Evolutionary conservation across 1,139 yeast species (phyloP).

Genomic region (Yamadazyma triangularis): DNA sequence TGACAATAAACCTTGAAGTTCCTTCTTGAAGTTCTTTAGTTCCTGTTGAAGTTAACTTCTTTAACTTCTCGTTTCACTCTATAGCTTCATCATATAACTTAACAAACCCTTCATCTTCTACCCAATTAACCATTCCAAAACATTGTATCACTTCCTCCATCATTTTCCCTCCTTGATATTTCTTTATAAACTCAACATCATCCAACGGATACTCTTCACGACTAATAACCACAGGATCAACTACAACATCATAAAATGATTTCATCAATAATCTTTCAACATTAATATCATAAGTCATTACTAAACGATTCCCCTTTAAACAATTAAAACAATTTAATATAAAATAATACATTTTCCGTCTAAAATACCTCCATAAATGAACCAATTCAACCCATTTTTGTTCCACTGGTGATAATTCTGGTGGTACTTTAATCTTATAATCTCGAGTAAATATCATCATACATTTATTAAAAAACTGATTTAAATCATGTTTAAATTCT

Average conservation of each 20-base stretch:
- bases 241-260: conserved; percentile 29
- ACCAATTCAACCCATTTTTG: conserved; percentile 19
- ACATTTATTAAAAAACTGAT: conserved; percentile 21
- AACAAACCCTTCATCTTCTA: no score
- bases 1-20: no score
- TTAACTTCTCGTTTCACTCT: no score
- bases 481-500: conserved; percentile 29
- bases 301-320: conserved; percentile 20
- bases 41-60: no score
- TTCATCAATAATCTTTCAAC: conserved; percentile 26
- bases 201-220: no score
- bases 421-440: conserved; percentile 7
- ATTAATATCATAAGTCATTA: conserved; percentile 18
- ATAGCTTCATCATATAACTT: no score
- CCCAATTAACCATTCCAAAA: conserved; percentile 11
- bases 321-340: conserved; percentile 28
- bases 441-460: conserved; percentile 23
- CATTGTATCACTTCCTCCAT: conserved; percentile 10
- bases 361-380: conserved; percentile 30
- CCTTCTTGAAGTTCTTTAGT: no score
- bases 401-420: conserved; percentile 5
- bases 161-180: conserved; percentile 9
- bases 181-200: conserved; percentile 8
- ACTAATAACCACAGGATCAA: no score
- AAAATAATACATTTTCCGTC: conserved; percentile 24